A percentile compares a stretch with the other conserved stretches of the same genome.
Evolutionary conservation across 2,329 filamentous ascomycete species (phyloP).

Genomic region (Nothomitra cinnamomea): DNA sequence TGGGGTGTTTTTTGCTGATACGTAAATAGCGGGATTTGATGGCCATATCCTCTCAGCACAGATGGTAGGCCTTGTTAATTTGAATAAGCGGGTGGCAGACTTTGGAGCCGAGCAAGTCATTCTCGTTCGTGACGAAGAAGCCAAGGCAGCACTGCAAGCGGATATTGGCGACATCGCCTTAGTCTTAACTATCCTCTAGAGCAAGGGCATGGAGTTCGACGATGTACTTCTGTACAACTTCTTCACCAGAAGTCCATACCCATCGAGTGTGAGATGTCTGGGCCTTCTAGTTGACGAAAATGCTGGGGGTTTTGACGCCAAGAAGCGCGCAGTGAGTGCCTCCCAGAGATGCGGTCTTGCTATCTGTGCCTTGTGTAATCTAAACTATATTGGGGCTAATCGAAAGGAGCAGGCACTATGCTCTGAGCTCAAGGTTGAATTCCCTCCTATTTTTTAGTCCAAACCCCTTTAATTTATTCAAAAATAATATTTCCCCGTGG

Average conservation of each 20-base stretch:
- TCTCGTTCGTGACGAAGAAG: slow-evolving; percentile 17
- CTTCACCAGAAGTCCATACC: slow-evolving; percentile 13
- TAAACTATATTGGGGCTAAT: too few species aligned
- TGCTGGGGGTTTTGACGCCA: slow-evolving; percentile 10
- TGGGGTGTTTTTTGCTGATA: too few species aligned
- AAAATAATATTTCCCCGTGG: neutral
- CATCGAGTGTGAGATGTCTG: slow-evolving; percentile 13
- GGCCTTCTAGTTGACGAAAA: slow-evolving; percentile 7
- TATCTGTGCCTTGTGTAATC: neutral
- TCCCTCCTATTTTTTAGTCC: too few species aligned
- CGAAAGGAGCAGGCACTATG: slow-evolving; percentile 5
- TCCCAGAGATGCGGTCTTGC: too few species aligned
- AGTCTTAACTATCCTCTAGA: slow-evolving; percentile 19
- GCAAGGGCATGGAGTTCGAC: slow-evolving; percentile 23
- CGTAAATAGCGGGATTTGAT: slow-evolving; percentile 11
- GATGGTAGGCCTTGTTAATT: slow-evolving; percentile 12
- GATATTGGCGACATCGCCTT: slow-evolving; percentile 16
- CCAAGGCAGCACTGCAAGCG: slow-evolving; percentile 13
- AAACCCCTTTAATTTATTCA: neutral
- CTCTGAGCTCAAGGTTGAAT: slow-evolving; percentile 7
- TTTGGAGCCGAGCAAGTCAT: slow-evolving; percentile 22
- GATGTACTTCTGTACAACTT: slow-evolving; percentile 20
- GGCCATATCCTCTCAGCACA: slow-evolving; percentile 12
- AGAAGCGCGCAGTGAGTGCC: slow-evolving; percentile 9
- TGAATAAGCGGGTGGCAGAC: slow-evolving; percentile 13